These are phyloP conservation scores for Purpureocillium takamizusanense DNA, from an alignment of 2,329 filamentous ascomycete genomes.

Conservation along the genomic window DNA sequence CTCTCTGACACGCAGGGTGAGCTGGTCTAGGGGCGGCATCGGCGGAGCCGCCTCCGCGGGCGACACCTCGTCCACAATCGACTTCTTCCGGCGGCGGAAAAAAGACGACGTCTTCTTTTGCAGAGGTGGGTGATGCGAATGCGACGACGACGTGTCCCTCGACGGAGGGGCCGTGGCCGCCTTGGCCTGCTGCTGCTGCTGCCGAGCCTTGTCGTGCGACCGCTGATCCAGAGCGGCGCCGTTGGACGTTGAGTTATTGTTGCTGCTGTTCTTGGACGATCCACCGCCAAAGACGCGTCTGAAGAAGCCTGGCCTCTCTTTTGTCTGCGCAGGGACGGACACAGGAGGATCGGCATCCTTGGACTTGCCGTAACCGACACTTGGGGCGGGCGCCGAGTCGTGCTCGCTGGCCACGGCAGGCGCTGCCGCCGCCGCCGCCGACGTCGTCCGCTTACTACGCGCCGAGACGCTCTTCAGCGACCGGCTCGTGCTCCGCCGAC, in stretches of 20 bases:
- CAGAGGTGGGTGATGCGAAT: slow-evolving; percentile 44
- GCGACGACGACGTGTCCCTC: slow-evolving; percentile 33
- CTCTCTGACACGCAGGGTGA: slow-evolving; percentile 20
- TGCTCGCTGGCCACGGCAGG: slow-evolving; percentile 27
- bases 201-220: slow-evolving; percentile 31
- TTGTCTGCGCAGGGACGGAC: slow-evolving; percentile 37
- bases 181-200: slow-evolving; percentile 30
- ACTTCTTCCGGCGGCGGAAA: slow-evolving; percentile 90
- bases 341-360: slow-evolving; percentile 30
- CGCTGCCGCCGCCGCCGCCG: slow-evolving; percentile 11
- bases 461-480: slow-evolving; percentile 43
- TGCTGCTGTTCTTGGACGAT: slow-evolving; percentile 45
- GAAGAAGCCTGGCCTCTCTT: slow-evolving; percentile 82
- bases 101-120: slow-evolving; percentile 93
- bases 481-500: slow-evolving; percentile 45
- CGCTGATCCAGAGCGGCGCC: slow-evolving; percentile 19
- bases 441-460: slow-evolving; percentile 16
- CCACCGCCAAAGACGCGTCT: slow-evolving; percentile 70
- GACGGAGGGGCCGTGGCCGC: slow-evolving; percentile 37
- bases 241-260: slow-evolving; percentile 1
- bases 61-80: slow-evolving; percentile 60
- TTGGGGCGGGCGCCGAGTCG: slow-evolving; percentile 48
- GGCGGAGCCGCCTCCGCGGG: slow-evolving; percentile 32
- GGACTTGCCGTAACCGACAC: slow-evolving; percentile 49
- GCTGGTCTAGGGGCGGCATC: slow-evolving; percentile 25